These are phyloP conservation scores for Aureococcus anophagefferens DNA, from an alignment of 108 stramenopile species.

Conservation along the genomic window DNA sequence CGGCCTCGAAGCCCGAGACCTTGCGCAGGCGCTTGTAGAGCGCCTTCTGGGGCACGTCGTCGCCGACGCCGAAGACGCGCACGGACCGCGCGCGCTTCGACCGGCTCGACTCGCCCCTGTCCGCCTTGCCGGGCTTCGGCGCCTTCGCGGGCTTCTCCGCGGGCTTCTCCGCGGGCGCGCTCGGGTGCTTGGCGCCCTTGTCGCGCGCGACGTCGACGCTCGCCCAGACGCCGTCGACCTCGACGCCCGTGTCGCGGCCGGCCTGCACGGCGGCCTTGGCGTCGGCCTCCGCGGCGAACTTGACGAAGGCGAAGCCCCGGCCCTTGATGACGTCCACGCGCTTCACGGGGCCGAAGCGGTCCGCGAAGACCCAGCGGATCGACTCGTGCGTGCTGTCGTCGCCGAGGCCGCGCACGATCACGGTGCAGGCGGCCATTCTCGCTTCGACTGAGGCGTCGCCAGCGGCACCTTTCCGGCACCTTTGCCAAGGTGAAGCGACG, in stretches of 20 bases:
- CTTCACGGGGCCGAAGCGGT: not conserved
- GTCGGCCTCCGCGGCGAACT: not conserved
- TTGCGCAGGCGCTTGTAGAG: not conserved
- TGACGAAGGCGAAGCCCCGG: too few relatives aligned
- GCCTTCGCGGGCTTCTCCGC: too few relatives aligned
- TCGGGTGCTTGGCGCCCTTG: too few relatives aligned
- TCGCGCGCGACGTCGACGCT: not conserved
- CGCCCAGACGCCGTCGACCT: not conserved
- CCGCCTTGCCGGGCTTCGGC: too few relatives aligned
- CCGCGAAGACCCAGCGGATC: not conserved
- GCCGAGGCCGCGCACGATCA: not conserved
- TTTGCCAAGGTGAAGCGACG: too few relatives aligned
- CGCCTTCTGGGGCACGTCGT: not conserved
- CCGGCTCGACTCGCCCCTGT: too few relatives aligned
- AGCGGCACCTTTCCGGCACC: too few relatives aligned
- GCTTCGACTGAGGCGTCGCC: too few relatives aligned
- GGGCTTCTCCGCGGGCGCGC: too few relatives aligned
- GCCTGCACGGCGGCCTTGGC: not conserved
- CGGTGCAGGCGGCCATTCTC: too few relatives aligned
- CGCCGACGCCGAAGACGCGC: not conserved
- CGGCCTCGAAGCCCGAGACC: not conserved
- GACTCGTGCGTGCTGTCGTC: not conserved
- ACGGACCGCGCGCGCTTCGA: not conserved
- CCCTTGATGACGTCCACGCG: not conserved
- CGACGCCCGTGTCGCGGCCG: not conserved